Evolutionary conservation across 2,329 filamentous ascomycete genomes (phyloP).

Genomic region (Lasiodiplodia sp.): DNA sequence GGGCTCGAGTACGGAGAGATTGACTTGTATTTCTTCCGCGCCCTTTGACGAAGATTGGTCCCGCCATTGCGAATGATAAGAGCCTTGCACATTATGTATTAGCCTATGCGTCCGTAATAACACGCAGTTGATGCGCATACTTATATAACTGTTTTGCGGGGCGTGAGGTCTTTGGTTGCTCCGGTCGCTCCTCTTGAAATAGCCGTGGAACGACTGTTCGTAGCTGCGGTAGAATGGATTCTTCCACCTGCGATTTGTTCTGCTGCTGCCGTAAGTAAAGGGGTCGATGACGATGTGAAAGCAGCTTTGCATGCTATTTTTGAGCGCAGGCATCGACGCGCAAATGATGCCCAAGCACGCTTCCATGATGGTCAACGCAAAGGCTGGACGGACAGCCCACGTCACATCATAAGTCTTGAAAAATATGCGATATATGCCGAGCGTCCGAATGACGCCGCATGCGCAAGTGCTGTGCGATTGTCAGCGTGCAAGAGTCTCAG

Average conservation of each 20-base stretch:
- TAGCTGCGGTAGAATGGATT: conserved; percentile 8
- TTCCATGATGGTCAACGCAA: conserved; percentile 52
- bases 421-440: conserved; percentile 45
- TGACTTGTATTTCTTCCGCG: no score
- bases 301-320: conserved; percentile 43
- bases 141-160: background rate
- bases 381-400: conserved; percentile 49
- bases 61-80: no score
- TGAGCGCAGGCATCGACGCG: conserved; percentile 52
- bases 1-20: no score
- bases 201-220: background rate
- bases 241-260: background rate
- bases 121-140: background rate
- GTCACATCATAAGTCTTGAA: conserved; percentile 51
- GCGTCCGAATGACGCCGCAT: conserved; percentile 47
- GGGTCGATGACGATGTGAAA: conserved; percentile 14
- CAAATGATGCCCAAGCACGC: conserved; percentile 52
- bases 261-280: background rate
- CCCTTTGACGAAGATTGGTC: no score
- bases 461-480: conserved; percentile 40
- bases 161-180: background rate
- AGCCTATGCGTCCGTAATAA: no score
- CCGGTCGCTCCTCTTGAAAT: background rate
- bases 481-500: background rate
- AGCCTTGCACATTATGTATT: no score